Conservation (phyloP, 2,329 filamentous ascomycete species). For the Mollisiaceae sp. region DNA sequence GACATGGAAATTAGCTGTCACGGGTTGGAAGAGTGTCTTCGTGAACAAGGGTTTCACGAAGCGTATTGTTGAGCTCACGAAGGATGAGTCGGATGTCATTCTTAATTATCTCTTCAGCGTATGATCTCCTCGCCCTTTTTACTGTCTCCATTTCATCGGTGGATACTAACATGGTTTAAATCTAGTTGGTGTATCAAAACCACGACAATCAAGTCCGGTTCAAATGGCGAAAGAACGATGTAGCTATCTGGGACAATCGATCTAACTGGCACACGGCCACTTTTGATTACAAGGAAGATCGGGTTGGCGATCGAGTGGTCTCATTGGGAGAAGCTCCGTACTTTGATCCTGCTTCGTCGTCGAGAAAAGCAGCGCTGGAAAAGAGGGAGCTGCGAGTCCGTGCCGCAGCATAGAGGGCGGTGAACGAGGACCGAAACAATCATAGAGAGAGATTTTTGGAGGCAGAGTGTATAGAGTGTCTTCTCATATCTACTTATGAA, state of each 20-base stretch:
- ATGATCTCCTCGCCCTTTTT: conserved; percentile 46
- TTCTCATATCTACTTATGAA: too few species aligned
- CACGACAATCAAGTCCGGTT: conserved; percentile 63
- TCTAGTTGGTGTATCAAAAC: conserved; percentile 48
- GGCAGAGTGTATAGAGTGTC: too few species aligned
- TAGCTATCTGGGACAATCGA: conserved; percentile 71
- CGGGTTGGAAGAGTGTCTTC: conserved; percentile 48
- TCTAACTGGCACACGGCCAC: conserved; percentile 59
- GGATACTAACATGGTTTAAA: conserved; percentile 44
- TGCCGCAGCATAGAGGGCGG: background rate
- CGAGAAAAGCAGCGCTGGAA: conserved; percentile 71
- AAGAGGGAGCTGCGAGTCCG: background rate
- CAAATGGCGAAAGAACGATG: conserved; percentile 50
- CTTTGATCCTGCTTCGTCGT: conserved; percentile 44
- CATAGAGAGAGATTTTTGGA: background rate
- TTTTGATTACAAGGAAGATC: conserved; percentile 61
- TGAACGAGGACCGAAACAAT: background rate
- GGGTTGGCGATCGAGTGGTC: conserved; percentile 53
- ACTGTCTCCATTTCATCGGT: conserved; percentile 27
- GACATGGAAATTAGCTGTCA: conserved; percentile 45
- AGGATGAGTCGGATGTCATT: conserved; percentile 54
- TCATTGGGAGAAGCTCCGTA: conserved; percentile 62
- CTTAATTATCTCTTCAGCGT: conserved; percentile 27
- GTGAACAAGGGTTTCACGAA: conserved; percentile 58
- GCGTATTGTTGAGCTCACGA: conserved; percentile 59